Evolutionary conservation across 805 yeast genomes (phyloP).

Genomic region (Starmerella apicola): DNA sequence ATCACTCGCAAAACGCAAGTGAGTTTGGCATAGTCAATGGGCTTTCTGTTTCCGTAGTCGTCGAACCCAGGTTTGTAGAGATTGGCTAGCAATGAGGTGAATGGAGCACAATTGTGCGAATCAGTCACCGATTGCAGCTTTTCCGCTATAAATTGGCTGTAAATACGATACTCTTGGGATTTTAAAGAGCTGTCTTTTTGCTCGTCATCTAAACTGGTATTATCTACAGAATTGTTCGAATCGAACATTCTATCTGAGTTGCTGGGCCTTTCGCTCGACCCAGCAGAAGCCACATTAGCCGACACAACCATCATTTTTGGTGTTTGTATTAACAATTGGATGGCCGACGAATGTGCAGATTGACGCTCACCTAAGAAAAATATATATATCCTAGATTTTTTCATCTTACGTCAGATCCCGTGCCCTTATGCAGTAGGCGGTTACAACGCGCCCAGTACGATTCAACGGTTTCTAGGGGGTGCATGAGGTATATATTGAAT

Average conservation of each 20-base stretch:
- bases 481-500: too few relatives aligned
- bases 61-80: not conserved
- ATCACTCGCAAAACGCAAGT: slow-evolving; percentile 44
- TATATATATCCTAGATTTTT: not conserved
- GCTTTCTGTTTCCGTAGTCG: not conserved
- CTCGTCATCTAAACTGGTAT: slow-evolving; percentile 5
- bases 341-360: not conserved
- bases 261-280: slow-evolving; percentile 1
- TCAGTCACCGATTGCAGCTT: slow-evolving; percentile 7
- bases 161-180: slow-evolving; percentile 1
- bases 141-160: slow-evolving; percentile 8
- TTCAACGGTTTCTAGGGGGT: too few relatives aligned
- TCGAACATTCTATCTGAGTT: slow-evolving; percentile 4
- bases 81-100: slow-evolving; percentile 2
- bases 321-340: not conserved
- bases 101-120: not conserved
- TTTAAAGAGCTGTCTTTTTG: not conserved
- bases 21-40: slow-evolving; percentile 32
- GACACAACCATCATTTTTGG: slow-evolving; percentile 12
- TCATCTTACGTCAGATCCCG: not conserved
- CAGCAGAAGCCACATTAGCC: slow-evolving; percentile 3
- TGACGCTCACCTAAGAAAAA: not conserved
- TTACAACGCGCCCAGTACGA: too few relatives aligned
- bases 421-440: too few relatives aligned
- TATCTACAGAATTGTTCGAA: slow-evolving; percentile 9